Conservation (phyloP, 1,284 basidiomycete genomes). For the Vanrija humicola region DNA sequence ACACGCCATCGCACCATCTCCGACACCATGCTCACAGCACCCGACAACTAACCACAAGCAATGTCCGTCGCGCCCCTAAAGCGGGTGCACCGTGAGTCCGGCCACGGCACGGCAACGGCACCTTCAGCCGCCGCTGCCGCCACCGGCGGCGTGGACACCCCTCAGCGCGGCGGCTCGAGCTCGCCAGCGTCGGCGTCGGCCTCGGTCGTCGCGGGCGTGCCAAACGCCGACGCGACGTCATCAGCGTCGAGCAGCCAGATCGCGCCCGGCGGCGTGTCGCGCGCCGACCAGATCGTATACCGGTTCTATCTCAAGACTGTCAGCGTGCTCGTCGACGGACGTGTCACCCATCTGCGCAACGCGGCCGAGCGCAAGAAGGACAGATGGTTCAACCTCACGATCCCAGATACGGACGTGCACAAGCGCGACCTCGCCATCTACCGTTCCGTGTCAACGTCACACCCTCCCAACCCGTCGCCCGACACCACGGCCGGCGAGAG, state of each 20-base stretch:
- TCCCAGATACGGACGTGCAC: conserved; percentile 44
- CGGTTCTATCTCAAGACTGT: conserved; percentile 48
- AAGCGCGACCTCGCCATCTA: conserved; percentile 43
- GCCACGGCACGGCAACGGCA: too few relatives aligned
- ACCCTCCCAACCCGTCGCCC: conserved; percentile 11
- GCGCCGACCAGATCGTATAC: conserved; percentile 45
- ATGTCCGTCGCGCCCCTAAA: too few relatives aligned
- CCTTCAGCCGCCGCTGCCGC: too few relatives aligned
- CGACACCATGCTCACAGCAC: too few relatives aligned
- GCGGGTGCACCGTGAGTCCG: too few relatives aligned
- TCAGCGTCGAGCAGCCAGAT: background rate
- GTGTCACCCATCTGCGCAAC: conserved; percentile 37
- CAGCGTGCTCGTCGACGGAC: conserved; percentile 40
- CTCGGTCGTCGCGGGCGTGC: too few relatives aligned
- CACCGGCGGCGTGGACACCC: too few relatives aligned
- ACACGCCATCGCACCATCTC: too few relatives aligned
- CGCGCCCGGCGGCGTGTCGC: background rate
- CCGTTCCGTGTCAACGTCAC: conserved; percentile 30
- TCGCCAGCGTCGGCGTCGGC: too few relatives aligned
- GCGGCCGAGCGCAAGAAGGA: conserved; percentile 38
- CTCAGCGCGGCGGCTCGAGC: too few relatives aligned
- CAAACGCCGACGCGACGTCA: too few relatives aligned
- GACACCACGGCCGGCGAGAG: conserved; percentile 6
- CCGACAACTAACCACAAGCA: too few relatives aligned
- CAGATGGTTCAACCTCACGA: conserved; percentile 47